Evolutionary conservation across 2,329 filamentous ascomycete species (phyloP).

Genomic region (Penicillium sp.): DNA sequence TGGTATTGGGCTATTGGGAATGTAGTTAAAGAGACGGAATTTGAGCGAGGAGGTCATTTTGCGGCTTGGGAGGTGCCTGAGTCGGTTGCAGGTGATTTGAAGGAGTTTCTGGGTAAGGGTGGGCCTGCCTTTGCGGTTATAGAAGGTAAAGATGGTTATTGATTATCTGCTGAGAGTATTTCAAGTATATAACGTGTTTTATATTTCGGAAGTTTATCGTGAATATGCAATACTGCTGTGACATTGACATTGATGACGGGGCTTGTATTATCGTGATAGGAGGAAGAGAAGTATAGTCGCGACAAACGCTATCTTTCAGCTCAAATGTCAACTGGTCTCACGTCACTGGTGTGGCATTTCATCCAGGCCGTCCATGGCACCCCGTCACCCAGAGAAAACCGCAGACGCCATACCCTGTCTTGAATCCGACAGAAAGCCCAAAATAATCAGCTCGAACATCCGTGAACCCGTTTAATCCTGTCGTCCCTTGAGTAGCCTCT

Average conservation of each 20-base stretch:
- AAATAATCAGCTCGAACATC: conserved; percentile 20
- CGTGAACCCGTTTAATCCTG: conserved; percentile 67
- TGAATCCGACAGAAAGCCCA: conserved; percentile 27
- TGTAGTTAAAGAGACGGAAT: conserved; percentile 50
- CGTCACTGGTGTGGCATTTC: conserved; percentile 16
- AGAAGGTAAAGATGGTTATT: conserved; percentile 37
- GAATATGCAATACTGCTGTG: conserved; percentile 11
- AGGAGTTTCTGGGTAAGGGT: conserved; percentile 49
- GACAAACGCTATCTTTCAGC: conserved; percentile 7
- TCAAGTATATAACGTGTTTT: background rate
- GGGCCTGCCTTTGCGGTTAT: conserved; percentile 39
- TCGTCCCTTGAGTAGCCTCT: conserved; percentile 95
- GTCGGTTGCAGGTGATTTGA: conserved; percentile 47
- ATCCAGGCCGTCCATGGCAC: conserved; percentile 19
- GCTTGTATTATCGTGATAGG: conserved; percentile 28
- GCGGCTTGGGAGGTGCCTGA: conserved; percentile 54
- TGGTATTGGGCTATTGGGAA: conserved; percentile 54
- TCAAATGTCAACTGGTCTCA: conserved; percentile 13
- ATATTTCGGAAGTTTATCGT: background rate
- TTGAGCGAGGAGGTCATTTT: conserved; percentile 54
- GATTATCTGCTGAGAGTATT: background rate
- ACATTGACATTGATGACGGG: conserved; percentile 18
- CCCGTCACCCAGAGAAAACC: conserved; percentile 27
- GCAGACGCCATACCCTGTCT: conserved; percentile 28
- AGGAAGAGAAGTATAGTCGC: conserved; percentile 20